A percentile compares a stretch with the other conserved stretches of the same genome.
phyloP scores from a whole-genome alignment of 495 filamentous ascomycete genomes.

The Aspergillus olivimuriae region DNA sequence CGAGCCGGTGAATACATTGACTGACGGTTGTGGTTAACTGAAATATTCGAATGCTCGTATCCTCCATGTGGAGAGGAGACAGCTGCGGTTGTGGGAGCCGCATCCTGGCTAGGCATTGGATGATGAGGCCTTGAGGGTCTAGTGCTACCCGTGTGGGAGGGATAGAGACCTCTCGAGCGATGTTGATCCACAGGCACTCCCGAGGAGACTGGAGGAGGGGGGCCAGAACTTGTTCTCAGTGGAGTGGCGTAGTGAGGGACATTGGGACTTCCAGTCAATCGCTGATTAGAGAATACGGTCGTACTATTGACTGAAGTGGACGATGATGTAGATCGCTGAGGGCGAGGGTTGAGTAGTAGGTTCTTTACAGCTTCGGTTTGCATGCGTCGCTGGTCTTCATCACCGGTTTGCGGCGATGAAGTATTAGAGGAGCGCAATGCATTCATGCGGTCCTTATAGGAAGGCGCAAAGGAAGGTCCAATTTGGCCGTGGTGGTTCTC shows the following conservation, averaged over 20 bases:
- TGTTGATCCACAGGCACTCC: constrained; percentile 2
- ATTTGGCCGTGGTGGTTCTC: constrained; percentile 37
- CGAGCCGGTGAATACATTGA: constrained; percentile 17
- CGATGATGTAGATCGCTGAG: constrained; percentile 31
- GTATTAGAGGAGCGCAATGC: constrained; percentile 39
- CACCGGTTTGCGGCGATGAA: constrained; percentile 13
- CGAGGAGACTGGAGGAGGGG: constrained; percentile 21
- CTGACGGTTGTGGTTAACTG: constrained; percentile 7
- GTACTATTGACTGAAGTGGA: constrained; percentile 15
- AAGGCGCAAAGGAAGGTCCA: constrained; percentile 60
- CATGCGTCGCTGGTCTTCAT: constrained; percentile 35
- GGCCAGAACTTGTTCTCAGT: constrained; percentile 31
- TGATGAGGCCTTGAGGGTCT: too few relatives aligned
- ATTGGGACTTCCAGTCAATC: constrained; percentile 12
- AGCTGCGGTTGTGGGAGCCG: too few relatives aligned
- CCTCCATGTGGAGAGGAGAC: too few relatives aligned
- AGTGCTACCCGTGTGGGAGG: constrained; percentile 11
- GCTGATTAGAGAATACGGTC: constrained; percentile 8
- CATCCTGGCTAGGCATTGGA: constrained; percentile 23
- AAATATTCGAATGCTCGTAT: constrained; percentile 8
- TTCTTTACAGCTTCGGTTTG: constrained; percentile 44
- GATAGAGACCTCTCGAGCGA: constrained; percentile 5
- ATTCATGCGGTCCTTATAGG: constrained; percentile 60
- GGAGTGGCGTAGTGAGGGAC: constrained; percentile 35
- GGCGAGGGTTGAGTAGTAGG: constrained; percentile 40